Percentiles rank a stretch among this genome's conserved stretches.
These are phyloP conservation scores for Tylopilus plumbeoviolaceoides DNA, from an alignment of 768 basidiomycete genomes.

Conservation along the genomic window DNA sequence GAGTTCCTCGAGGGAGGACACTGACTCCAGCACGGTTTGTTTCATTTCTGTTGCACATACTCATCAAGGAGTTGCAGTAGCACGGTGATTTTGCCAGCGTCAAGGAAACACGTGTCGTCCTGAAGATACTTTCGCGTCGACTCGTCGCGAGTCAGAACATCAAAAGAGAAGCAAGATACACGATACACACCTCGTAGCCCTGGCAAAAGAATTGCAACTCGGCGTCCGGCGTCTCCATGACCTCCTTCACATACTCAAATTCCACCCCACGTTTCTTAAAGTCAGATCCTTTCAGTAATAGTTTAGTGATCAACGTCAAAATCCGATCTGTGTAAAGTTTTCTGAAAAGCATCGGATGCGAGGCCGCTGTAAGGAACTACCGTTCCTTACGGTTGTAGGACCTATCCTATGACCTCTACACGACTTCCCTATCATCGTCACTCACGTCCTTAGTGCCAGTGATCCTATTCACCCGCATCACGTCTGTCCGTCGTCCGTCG, in stretches of 20 bases:
- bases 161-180: neutral
- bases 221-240: slow-evolving; percentile 98
- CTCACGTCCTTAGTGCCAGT: too few species aligned
- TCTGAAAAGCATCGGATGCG: slow-evolving; percentile 95
- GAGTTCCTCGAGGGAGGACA: too few species aligned
- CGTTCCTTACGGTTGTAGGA: too few species aligned
- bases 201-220: slow-evolving; percentile 86
- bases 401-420: too few species aligned
- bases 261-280: slow-evolving; percentile 80
- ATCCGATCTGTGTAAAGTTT: slow-evolving; percentile 74
- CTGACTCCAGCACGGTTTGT: too few species aligned
- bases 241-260: slow-evolving; percentile 88
- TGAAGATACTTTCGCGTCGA: slow-evolving; percentile 74
- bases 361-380: too few species aligned
- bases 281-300: slow-evolving; percentile 86
- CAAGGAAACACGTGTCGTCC: slow-evolving; percentile 68
- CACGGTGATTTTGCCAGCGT: slow-evolving; percentile 83
- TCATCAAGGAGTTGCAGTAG: slow-evolving; percentile 67
- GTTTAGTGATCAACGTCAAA: slow-evolving; percentile 70
- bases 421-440: too few species aligned
- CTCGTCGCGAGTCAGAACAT: slow-evolving; percentile 32
- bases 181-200: slow-evolving; percentile 77
- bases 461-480: too few species aligned
- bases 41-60: slow-evolving; percentile 66
- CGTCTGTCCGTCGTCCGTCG: too few species aligned